A percentile compares a stretch with the other conserved stretches of the same genome.
phyloP scores from a whole-genome alignment of 164 flowering plant species.

The Saururus chinensis region DNA sequence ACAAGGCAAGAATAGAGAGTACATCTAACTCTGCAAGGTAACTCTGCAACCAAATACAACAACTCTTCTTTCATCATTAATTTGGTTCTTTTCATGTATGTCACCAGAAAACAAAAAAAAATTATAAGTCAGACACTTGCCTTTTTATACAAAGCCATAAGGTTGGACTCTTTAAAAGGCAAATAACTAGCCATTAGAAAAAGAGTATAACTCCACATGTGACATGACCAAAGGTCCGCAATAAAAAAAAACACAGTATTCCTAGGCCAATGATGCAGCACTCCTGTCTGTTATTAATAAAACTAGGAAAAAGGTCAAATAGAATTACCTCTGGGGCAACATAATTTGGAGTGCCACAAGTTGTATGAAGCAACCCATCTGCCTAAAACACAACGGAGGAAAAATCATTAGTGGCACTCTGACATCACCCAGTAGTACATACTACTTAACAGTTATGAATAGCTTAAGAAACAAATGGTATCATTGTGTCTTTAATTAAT shows the following conservation, averaged over 20 bases:
- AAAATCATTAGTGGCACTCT: not conserved
- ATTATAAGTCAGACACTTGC: slow-evolving; percentile 17
- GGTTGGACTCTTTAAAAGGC: slow-evolving; percentile 91
- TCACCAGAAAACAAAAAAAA: not conserved
- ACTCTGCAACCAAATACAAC: slow-evolving; percentile 41
- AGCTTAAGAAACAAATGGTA: too few relatives aligned
- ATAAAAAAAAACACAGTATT: not conserved
- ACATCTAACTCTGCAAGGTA: slow-evolving; percentile 82
- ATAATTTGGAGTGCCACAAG: slow-evolving; percentile 97
- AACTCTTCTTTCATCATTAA: not conserved
- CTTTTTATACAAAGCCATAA: slow-evolving; percentile 76
- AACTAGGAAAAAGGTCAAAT: not conserved
- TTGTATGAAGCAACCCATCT: slow-evolving; percentile 92
- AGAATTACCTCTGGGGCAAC: slow-evolving; percentile 92
- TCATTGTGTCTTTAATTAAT: too few relatives aligned
- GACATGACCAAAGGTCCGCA: slow-evolving; percentile 90
- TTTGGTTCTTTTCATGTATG: not conserved
- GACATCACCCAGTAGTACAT: not conserved
- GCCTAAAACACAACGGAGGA: slow-evolving; percentile 30
- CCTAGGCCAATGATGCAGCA: not conserved
- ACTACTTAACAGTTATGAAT: too few relatives aligned
- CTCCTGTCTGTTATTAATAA: not conserved
- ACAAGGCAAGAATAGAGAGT: slow-evolving; percentile 13
- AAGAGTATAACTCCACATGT: slow-evolving; percentile 95
- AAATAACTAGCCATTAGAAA: slow-evolving; percentile 90